Conservation (phyloP, 129 eudicot genomes). For the Flaveria bidentis region DNA sequence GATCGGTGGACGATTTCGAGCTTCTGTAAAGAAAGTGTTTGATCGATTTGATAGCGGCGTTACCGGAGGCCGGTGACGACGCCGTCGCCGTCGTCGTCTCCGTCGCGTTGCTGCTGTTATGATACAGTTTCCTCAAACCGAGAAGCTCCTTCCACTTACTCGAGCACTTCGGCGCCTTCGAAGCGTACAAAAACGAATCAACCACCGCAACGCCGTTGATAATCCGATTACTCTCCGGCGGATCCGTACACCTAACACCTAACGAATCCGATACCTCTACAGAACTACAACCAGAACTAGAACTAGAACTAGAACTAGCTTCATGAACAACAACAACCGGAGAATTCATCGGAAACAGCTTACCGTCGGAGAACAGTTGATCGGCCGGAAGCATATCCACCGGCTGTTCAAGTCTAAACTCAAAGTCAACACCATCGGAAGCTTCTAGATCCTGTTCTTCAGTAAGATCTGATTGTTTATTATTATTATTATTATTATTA, state of each 20-base stretch:
- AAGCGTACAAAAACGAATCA: constrained; percentile 69
- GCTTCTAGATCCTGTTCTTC: constrained; percentile 42
- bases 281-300: neutral
- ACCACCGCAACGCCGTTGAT: constrained; percentile 27
- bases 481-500: too few species aligned
- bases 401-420: constrained; percentile 76
- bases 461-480: constrained; percentile 16
- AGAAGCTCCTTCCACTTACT: constrained; percentile 83
- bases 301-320: neutral
- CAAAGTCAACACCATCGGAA: constrained; percentile 47
- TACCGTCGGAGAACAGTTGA: constrained; percentile 78
- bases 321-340: constrained; percentile 34
- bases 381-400: constrained; percentile 76
- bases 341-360: constrained; percentile 57
- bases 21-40: constrained; percentile 57
- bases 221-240: constrained; percentile 43
- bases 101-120: constrained; percentile 31
- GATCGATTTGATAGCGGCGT: constrained; percentile 41
- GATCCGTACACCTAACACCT: constrained; percentile 41
- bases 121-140: constrained; percentile 66
- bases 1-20: constrained; percentile 56
- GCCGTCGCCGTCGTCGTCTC: constrained; percentile 20
- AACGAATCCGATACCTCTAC: neutral
- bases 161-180: constrained; percentile 87
- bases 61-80: constrained; percentile 25